phyloP scores from a whole-genome alignment of 202 grass and related monocot species.

The Miscanthus sacchariflorus region DNA sequence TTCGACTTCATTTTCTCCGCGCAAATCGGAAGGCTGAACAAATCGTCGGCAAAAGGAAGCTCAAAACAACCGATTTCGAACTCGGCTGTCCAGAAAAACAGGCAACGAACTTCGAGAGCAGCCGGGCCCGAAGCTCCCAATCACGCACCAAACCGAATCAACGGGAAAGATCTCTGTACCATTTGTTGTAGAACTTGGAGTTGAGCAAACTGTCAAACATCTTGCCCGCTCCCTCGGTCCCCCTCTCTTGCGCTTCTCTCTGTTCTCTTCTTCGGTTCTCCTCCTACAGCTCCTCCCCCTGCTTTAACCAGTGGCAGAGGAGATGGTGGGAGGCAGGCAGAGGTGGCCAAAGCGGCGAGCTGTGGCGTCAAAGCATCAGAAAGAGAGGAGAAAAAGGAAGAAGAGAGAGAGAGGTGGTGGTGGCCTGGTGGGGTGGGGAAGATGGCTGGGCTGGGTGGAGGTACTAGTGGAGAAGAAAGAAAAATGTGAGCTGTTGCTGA shows the following conservation, averaged over 20 bases:
- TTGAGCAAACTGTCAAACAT: conserved; percentile 84
- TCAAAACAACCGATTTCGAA: neutral
- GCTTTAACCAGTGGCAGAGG: conserved; percentile 32
- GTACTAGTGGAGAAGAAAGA: conserved; percentile 54
- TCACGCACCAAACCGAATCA: conserved; percentile 23
- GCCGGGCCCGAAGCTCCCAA: neutral
- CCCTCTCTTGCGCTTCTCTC: neutral
- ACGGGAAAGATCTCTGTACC: conserved; percentile 49
- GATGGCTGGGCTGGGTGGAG: conserved; percentile 23
- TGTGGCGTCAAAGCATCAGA: conserved; percentile 71
- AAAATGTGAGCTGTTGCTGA: conserved; percentile 63
- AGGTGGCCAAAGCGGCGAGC: conserved; percentile 46
- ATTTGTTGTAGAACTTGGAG: conserved; percentile 95
- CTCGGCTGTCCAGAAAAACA: neutral
- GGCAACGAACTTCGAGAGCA: neutral
- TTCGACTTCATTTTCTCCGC: neutral
- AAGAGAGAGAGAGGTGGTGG: neutral
- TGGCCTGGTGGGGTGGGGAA: conserved; percentile 33
- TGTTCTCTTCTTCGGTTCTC: neutral
- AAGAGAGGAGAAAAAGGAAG: conserved; percentile 39
- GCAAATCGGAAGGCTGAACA: neutral
- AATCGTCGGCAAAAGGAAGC: neutral
- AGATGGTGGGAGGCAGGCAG: conserved; percentile 10
- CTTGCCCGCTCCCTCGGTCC: conserved; percentile 37
- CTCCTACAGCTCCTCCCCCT: conserved; percentile 2